phyloP scores from a whole-genome alignment of 2,329 filamentous ascomycete species.

The Ophiostoma novo-ulmi region DNA sequence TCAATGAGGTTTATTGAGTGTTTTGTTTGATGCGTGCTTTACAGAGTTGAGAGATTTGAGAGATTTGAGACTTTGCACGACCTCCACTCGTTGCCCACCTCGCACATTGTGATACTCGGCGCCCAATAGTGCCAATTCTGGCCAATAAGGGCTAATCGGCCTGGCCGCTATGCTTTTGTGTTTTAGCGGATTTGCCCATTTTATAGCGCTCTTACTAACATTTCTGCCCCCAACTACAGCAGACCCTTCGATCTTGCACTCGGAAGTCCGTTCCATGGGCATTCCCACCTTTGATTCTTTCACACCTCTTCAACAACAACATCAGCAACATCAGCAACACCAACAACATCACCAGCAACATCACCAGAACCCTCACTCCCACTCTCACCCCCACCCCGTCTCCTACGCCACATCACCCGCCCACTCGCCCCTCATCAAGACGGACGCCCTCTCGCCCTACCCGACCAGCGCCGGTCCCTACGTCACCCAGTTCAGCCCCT shows the following conservation, averaged over 20 bases:
- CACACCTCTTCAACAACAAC: not conserved
- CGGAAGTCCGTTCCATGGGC: constrained; percentile 48
- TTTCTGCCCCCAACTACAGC: constrained; percentile 31
- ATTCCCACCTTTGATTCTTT: constrained; percentile 49
- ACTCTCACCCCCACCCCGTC: constrained; percentile 35
- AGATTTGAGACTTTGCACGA: constrained; percentile 35
- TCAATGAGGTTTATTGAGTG: not conserved
- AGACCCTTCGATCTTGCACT: constrained; percentile 54
- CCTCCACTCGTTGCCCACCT: not conserved
- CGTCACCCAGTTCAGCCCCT: constrained; percentile 38
- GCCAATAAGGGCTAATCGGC: not conserved
- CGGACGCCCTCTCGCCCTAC: constrained; percentile 43
- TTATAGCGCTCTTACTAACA: not conserved
- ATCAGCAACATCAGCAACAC: not conserved
- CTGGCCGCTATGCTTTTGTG: constrained; percentile 24
- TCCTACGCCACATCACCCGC: constrained; percentile 58
- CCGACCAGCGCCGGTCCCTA: constrained; percentile 45
- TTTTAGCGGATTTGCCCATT: not conserved
- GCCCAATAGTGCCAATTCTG: not conserved
- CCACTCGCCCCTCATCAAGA: constrained; percentile 50
- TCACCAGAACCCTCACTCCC: constrained; percentile 30
- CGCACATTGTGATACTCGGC: constrained; percentile 10
- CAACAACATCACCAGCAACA: not conserved
- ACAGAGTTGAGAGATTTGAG: not conserved
- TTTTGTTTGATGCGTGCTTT: not conserved